Conservation (phyloP, 164 flowering plant genomes). For the Vitis rotundifolia region DNA sequence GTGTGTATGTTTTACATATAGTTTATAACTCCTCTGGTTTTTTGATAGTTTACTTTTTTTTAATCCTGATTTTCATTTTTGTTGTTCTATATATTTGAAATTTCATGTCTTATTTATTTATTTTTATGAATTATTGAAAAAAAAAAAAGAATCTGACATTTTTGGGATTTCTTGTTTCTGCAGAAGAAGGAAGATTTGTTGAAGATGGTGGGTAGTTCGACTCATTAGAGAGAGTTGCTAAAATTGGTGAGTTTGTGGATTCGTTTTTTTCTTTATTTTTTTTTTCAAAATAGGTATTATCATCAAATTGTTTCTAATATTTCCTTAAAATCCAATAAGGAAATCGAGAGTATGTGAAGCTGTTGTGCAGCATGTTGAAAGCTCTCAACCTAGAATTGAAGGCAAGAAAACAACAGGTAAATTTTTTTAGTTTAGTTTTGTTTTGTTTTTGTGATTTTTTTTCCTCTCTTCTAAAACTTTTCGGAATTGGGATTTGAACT, state of each 20-base stretch:
- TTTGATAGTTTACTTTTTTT: neutral
- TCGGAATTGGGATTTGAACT: no score
- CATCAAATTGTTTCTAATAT: neutral
- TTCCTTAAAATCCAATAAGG: conserved; percentile 24
- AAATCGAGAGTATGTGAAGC: conserved; percentile 23
- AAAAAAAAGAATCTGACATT: neutral
- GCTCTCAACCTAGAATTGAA: conserved; percentile 29
- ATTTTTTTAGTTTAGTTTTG: neutral
- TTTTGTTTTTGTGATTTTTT: no score
- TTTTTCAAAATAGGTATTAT: neutral
- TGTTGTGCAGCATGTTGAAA: conserved; percentile 12
- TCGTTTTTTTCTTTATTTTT: conserved; percentile 4
- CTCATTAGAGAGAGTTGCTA: conserved; percentile 23
- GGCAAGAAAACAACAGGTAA: conserved; percentile 28
- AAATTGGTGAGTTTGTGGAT: conserved; percentile 27
- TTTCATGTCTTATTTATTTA: no score
- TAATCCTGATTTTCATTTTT: neutral
- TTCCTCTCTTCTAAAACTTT: no score
- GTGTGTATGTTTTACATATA: no score
- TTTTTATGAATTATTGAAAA: no score
- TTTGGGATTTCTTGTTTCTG: neutral
- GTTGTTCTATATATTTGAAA: neutral
- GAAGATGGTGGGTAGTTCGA: conserved; percentile 14
- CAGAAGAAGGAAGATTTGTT: conserved; percentile 37
- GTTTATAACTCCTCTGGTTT: neutral